phyloP scores from a whole-genome alignment of 106 monocot species.

The Hemerocallis citrina region DNA sequence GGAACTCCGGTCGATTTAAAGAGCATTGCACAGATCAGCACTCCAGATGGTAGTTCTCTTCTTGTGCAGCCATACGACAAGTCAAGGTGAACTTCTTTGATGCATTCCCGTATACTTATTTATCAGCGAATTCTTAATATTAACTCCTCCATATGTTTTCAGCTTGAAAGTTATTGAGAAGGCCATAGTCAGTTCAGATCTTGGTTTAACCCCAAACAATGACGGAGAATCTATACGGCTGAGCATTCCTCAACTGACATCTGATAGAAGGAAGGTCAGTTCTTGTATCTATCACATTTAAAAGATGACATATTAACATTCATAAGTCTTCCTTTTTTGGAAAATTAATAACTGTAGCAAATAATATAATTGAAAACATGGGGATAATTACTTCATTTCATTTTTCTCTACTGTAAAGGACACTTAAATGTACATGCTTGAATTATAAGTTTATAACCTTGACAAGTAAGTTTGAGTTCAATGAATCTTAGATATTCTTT shows the following conservation, averaged over 20 bases:
- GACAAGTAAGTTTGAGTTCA: too few species aligned
- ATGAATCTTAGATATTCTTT: too few species aligned
- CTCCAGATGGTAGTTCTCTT: slow-evolving; percentile 83
- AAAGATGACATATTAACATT: neutral
- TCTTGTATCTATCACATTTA: neutral
- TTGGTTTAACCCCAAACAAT: slow-evolving; percentile 93
- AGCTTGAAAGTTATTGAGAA: slow-evolving; percentile 93
- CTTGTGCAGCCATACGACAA: slow-evolving; percentile 94
- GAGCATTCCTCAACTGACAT: slow-evolving; percentile 75
- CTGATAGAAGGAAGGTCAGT: slow-evolving; percentile 91
- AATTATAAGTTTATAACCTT: too few species aligned
- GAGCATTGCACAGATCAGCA: slow-evolving; percentile 91
- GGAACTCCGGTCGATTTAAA: slow-evolving; percentile 90
- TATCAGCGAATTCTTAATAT: neutral
- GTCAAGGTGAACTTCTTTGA: slow-evolving; percentile 46
- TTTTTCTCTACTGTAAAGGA: too few species aligned
- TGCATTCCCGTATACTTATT: neutral
- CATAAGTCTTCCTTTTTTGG: too few species aligned
- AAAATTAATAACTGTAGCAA: too few species aligned
- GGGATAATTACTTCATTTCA: too few species aligned
- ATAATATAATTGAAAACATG: neutral
- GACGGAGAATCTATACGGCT: slow-evolving; percentile 85
- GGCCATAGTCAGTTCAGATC: slow-evolving; percentile 70
- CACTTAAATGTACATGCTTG: neutral
- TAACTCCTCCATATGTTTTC: slow-evolving; percentile 1